Percentiles rank a stretch among this genome's conserved stretches.
Evolutionary conservation across 805 yeast genomes (phyloP).

Genomic region (Alloascoidea hylecoeti): DNA sequence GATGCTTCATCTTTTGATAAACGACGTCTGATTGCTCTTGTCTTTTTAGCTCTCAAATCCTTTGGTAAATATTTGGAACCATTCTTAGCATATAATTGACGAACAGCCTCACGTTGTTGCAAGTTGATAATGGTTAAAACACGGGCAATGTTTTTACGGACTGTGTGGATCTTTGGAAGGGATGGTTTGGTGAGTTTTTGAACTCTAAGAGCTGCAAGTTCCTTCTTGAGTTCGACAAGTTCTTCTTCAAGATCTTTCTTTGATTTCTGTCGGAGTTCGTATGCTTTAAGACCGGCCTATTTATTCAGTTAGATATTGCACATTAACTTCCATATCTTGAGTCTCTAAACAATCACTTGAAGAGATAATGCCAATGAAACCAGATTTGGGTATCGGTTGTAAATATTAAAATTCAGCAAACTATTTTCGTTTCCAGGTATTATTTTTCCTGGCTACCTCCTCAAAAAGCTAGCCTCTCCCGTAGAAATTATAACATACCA

Average conservation of each 20-base stretch:
- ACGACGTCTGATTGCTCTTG: constrained; percentile 98
- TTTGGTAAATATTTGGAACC: constrained; percentile 79
- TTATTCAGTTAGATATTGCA: background rate
- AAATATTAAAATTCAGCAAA: too few species aligned
- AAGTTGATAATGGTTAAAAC: constrained; percentile 94
- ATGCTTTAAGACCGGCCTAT: constrained; percentile 50
- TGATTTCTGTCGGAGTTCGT: constrained; percentile 93
- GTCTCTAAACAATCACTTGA: too few species aligned
- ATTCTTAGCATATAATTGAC: constrained; percentile 77
- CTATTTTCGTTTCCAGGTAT: too few species aligned
- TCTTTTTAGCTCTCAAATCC: constrained; percentile 98
- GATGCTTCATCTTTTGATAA: constrained; percentile 79
- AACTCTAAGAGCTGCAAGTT: constrained; percentile 90
- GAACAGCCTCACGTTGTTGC: constrained; percentile 90
- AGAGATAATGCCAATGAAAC: too few species aligned
- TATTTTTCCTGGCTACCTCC: too few species aligned
- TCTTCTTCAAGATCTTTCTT: constrained; percentile 92
- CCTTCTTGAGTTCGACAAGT: constrained; percentile 93
- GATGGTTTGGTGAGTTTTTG: constrained; percentile 89
- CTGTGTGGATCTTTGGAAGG: constrained; percentile 91
- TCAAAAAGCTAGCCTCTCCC: too few species aligned
- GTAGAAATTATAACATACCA: too few species aligned
- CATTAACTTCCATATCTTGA: too few species aligned
- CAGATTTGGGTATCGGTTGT: too few species aligned
- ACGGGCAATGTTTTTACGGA: constrained; percentile 97